phyloP scores from a whole-genome alignment of 768 basidiomycete genomes.

The Psilocybe cyanescens region DNA sequence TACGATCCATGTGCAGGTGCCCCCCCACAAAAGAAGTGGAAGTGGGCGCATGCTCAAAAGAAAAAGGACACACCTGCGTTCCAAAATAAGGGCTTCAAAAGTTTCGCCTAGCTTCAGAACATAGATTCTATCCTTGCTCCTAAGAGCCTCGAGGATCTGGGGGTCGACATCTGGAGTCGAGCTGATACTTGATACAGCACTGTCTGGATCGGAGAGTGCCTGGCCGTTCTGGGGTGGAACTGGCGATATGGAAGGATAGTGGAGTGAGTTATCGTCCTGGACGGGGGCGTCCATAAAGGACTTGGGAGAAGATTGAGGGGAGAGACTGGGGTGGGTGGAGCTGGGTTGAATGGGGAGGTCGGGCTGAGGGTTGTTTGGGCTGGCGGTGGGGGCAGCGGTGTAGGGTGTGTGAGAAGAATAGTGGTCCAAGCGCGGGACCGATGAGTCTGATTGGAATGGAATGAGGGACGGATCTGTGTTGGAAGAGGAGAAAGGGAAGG shows the following conservation, averaged over 20 bases:
- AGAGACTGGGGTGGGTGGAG: constrained; percentile 17
- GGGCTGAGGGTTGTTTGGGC: background rate
- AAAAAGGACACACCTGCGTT: constrained; percentile 60
- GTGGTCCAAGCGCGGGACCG: constrained; percentile 19
- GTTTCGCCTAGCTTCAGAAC: constrained; percentile 88
- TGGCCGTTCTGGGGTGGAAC: constrained; percentile 14
- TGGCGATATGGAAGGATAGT: constrained; percentile 23
- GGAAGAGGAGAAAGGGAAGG: constrained; percentile 1
- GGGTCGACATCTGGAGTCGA: constrained; percentile 62
- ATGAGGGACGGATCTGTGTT: constrained; percentile 21
- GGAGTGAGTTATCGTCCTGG: constrained; percentile 17
- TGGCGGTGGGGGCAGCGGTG: constrained; percentile 5
- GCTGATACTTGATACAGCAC: constrained; percentile 16
- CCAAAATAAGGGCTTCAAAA: constrained; percentile 80
- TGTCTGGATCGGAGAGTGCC: constrained; percentile 23
- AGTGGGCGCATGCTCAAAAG: constrained; percentile 12
- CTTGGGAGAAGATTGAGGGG: constrained; percentile 16
- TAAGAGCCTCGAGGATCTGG: constrained; percentile 84
- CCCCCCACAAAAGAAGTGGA: background rate
- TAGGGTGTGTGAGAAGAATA: constrained; percentile 8
- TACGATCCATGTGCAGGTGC: background rate
- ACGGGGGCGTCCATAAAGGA: constrained; percentile 22
- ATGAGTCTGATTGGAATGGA: constrained; percentile 20
- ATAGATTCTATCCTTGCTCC: constrained; percentile 86
- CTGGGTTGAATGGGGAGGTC: constrained; percentile 9